Conservation (phyloP, 2,329 filamentous ascomycete species). For the Phialocephala sp. region DNA sequence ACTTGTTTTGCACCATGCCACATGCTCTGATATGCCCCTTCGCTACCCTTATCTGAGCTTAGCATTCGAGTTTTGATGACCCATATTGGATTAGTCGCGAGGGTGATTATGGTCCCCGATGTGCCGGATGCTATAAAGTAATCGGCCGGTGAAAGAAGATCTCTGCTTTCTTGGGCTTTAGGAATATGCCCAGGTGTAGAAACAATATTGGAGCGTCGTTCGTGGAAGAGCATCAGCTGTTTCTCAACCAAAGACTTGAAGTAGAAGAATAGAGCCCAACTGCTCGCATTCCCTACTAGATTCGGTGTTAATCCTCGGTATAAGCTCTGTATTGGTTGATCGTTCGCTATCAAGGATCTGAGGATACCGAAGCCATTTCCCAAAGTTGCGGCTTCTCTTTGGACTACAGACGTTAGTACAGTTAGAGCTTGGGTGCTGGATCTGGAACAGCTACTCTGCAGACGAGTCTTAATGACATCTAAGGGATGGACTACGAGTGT, state of each 20-base stretch:
- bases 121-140: constrained; percentile 81
- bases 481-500: constrained; percentile 90
- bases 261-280: constrained; percentile 94
- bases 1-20: constrained; percentile 71
- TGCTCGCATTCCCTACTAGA: constrained; percentile 85
- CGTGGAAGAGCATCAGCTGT: constrained; percentile 40
- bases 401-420: constrained; percentile 49
- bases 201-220: constrained; percentile 14
- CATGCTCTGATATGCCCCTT: constrained; percentile 84
- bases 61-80: constrained; percentile 98
- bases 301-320: constrained; percentile 93
- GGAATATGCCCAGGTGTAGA: neutral
- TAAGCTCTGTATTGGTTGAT: constrained; percentile 69
- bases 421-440: constrained; percentile 43
- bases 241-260: constrained; percentile 64
- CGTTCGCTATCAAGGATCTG: constrained; percentile 49
- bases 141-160: constrained; percentile 53
- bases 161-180: neutral
- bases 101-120: constrained; percentile 74
- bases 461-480: constrained; percentile 93
- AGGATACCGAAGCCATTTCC: constrained; percentile 59
- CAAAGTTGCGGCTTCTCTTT: constrained; percentile 50
- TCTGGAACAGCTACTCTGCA: constrained; percentile 70
- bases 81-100: constrained; percentile 95
- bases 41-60: constrained; percentile 74